phyloP scores from a whole-genome alignment of 2,329 filamentous ascomycete genomes.

The Aphanocladium album region DNA sequence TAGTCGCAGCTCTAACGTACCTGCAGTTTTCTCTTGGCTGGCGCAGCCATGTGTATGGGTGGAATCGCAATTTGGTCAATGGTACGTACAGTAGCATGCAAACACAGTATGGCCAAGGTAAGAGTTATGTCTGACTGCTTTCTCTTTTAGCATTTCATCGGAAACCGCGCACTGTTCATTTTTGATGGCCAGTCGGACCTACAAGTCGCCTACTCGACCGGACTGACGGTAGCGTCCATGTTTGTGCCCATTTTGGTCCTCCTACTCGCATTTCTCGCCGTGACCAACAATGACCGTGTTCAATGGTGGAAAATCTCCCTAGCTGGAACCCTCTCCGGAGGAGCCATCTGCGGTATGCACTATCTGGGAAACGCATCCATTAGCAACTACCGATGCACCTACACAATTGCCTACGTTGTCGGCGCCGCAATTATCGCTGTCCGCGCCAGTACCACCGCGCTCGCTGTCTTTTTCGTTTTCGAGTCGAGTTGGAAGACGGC shows the following conservation, averaged over 20 bases:
- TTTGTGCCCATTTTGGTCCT: conserved; percentile 75
- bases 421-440: conserved; percentile 69
- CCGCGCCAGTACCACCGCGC: conserved; percentile 62
- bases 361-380: conserved; percentile 84
- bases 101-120: background rate
- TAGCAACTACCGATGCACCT: conserved; percentile 65
- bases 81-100: conserved; percentile 31
- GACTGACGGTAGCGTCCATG: conserved; percentile 71
- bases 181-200: conserved; percentile 55
- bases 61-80: conserved; percentile 72
- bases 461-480: conserved; percentile 74
- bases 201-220: conserved; percentile 68
- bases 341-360: conserved; percentile 79
- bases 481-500: conserved; percentile 70
- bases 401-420: conserved; percentile 54
- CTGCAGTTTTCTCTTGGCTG: conserved; percentile 55
- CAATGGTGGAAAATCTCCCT: conserved; percentile 53
- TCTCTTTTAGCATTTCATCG: conserved; percentile 65
- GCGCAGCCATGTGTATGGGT: conserved; percentile 66
- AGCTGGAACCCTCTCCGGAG: conserved; percentile 66
- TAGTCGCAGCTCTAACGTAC: background rate
- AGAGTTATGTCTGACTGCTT: background rate
- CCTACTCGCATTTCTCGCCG: conserved; percentile 64
- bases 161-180: conserved; percentile 72
- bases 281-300: conserved; percentile 55